Evolutionary conservation across 176 grass and related monocot species (phyloP).

Genomic region (Carex kokanica): DNA sequence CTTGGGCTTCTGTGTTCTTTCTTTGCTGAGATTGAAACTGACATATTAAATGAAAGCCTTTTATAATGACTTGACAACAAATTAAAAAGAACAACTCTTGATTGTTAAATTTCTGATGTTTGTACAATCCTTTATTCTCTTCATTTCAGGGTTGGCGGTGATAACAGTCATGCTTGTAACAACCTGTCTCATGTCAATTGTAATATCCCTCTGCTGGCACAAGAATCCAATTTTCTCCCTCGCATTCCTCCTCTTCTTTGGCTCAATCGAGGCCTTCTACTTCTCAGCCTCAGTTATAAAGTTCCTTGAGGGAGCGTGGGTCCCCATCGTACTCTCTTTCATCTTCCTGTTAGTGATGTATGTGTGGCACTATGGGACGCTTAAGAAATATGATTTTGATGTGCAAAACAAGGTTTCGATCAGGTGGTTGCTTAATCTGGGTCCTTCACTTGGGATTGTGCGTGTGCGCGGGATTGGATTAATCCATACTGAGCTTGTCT

Average conservation of each 20-base stretch:
- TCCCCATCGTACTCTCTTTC: conserved; percentile 67
- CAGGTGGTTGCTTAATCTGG: conserved; percentile 70
- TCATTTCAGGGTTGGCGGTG: conserved; percentile 65
- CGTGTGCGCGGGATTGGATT: conserved; percentile 79
- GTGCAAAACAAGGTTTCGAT: conserved; percentile 90
- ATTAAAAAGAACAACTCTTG: neutral
- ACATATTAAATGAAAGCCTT: neutral
- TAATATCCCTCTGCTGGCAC: conserved; percentile 86
- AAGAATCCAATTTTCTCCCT: conserved; percentile 58
- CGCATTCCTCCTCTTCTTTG: conserved; percentile 67
- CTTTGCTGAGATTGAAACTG: neutral
- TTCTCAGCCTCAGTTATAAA: conserved; percentile 80
- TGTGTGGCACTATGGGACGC: conserved; percentile 80
- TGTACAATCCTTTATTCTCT: conserved; percentile 5
- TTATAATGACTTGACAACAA: neutral
- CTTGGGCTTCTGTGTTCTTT: neutral
- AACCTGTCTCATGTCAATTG: conserved; percentile 86
- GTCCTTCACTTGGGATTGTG: conserved; percentile 82
- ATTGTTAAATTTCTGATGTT: neutral
- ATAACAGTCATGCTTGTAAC: conserved; percentile 94
- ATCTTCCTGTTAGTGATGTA: conserved; percentile 83
- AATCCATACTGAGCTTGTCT: conserved; percentile 75
- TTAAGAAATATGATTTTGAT: conserved; percentile 77
- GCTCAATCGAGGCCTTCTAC: conserved; percentile 68
- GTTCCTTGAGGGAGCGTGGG: conserved; percentile 89